phyloP scores from a whole-genome alignment of 768 basidiomycete species.

The Lactarius tabidus region DNA sequence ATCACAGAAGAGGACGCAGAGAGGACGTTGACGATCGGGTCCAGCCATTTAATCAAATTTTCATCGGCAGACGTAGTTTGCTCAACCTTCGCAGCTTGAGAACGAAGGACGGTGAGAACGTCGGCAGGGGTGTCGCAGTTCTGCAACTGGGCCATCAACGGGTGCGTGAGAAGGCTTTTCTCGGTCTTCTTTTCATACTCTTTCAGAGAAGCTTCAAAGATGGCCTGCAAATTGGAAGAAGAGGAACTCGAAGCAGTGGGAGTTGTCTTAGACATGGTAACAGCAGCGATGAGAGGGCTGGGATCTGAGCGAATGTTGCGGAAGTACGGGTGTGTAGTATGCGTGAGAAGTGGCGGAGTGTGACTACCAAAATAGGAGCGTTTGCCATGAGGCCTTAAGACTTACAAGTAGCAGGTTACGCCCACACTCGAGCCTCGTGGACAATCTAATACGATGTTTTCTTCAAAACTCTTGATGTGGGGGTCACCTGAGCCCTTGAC shows the following conservation, averaged over 20 bases:
- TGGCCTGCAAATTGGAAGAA: background rate
- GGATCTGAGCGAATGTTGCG: no score
- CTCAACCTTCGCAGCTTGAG: background rate
- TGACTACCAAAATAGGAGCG: background rate
- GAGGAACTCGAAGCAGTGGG: background rate
- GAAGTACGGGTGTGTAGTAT: no score
- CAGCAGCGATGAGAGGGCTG: no score
- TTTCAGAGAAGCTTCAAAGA: background rate
- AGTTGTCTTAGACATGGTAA: background rate
- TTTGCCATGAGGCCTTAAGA: background rate
- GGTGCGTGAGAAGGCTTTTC: background rate
- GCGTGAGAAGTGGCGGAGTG: background rate
- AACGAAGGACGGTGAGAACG: background rate
- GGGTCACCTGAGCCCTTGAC: no score
- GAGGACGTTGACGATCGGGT: background rate
- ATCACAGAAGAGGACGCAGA: background rate
- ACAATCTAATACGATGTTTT: no score
- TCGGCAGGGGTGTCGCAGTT: slow-evolving; percentile 2
- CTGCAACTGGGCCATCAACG: background rate
- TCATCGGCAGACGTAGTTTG: background rate
- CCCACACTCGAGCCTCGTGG: no score
- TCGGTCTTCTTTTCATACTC: background rate
- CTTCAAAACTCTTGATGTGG: no score
- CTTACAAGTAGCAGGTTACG: no score
- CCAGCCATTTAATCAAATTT: background rate